Conservation (phyloP, 345 rosid genomes). For the Hibiscus tridactylites region DNA sequence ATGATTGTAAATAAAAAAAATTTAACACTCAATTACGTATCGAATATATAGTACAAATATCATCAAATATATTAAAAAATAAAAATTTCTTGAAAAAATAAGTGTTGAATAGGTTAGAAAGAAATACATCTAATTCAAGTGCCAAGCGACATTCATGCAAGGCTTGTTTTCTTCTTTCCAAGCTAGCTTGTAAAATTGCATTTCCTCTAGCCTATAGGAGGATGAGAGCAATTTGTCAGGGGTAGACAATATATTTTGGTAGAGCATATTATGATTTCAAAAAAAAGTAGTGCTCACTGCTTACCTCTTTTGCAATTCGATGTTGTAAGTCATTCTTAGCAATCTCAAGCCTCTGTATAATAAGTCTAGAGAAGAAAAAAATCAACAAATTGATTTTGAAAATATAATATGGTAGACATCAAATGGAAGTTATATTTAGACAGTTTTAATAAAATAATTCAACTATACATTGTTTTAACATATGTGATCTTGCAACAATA, state of each 20-base stretch:
- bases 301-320: slow-evolving; percentile 42
- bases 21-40: background rate
- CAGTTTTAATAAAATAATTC: too few species aligned
- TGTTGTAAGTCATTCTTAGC: too few species aligned
- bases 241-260: background rate
- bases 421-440: too few species aligned
- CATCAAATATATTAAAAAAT: slow-evolving; percentile 6
- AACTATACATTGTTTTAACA: too few species aligned
- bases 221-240: slow-evolving; percentile 15
- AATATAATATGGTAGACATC: too few species aligned
- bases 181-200: slow-evolving; percentile 92
- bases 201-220: slow-evolving; percentile 81
- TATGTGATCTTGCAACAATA: too few species aligned
- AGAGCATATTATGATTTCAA: background rate
- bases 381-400: too few species aligned
- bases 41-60: background rate
- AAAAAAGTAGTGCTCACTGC: slow-evolving; percentile 6
- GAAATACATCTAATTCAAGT: slow-evolving; percentile 90
- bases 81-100: background rate
- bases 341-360: too few species aligned
- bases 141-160: slow-evolving; percentile 95
- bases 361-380: too few species aligned
- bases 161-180: slow-evolving; percentile 98
- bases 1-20: background rate
- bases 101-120: slow-evolving; percentile 18